Percentiles rank a stretch among this genome's conserved stretches.
Conservation (phyloP, 371 early-diverging fungal genomes). For the Mucor irregularis region DNA sequence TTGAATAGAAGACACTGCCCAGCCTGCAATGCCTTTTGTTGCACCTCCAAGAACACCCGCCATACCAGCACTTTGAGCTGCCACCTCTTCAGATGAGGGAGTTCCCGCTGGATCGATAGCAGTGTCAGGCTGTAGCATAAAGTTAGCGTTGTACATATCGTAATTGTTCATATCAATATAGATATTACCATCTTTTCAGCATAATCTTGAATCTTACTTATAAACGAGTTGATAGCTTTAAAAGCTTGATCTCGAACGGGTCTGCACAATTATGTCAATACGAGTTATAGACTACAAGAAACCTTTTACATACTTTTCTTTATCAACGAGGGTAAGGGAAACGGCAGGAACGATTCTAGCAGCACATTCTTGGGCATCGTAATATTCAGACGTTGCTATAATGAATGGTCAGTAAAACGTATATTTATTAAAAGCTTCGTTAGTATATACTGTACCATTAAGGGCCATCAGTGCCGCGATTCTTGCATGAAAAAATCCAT, state of each 20-base stretch:
- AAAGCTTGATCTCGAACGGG: conserved; percentile 83
- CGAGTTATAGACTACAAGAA: background rate
- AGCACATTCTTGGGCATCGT: conserved; percentile 75
- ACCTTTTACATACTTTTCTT: conserved; percentile 65
- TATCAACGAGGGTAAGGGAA: conserved; percentile 77
- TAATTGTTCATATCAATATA: background rate
- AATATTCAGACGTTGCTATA: conserved; percentile 71
- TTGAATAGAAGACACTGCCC: conserved; percentile 52
- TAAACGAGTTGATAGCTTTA: conserved; percentile 66
- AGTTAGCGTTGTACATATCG: background rate
- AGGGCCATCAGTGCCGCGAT: conserved; percentile 88
- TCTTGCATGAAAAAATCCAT: conserved; percentile 91
- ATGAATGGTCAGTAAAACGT: background rate
- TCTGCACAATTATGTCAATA: conserved; percentile 24
- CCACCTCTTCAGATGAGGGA: conserved; percentile 18
- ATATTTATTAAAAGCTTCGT: background rate
- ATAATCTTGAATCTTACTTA: conserved; percentile 65
- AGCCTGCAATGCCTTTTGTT: conserved; percentile 49
- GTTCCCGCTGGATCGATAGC: conserved; percentile 24
- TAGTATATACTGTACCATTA: conserved; percentile 45
- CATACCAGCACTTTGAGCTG: conserved; percentile 23
- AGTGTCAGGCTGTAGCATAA: conserved; percentile 54
- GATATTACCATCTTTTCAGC: conserved; percentile 61
- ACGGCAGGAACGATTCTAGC: conserved; percentile 75
- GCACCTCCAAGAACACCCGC: conserved; percentile 47